These are phyloP conservation scores for Nicotiana knightiana DNA, from an alignment of 257 asterid species.

Conservation along the genomic window DNA sequence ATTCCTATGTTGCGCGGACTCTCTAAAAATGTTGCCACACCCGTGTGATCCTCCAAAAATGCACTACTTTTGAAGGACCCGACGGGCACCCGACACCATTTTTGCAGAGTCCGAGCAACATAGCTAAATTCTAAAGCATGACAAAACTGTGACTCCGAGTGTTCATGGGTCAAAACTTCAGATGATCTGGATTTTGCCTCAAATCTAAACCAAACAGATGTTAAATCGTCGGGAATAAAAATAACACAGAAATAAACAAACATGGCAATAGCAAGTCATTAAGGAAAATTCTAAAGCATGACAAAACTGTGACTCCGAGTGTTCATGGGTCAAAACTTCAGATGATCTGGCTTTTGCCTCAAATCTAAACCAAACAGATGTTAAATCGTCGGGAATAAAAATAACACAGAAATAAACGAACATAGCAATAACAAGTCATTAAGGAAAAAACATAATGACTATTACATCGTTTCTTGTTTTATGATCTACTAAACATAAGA, in stretches of 20 bases:
- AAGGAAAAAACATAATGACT: background rate
- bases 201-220: background rate
- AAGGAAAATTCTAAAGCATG: background rate
- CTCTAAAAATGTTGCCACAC: no score
- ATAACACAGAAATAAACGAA: background rate
- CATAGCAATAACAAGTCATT: background rate
- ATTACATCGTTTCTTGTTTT: background rate
- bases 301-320: background rate
- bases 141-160: background rate
- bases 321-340: background rate
- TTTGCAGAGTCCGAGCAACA: no score
- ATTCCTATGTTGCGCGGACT: no score
- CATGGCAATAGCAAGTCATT: background rate
- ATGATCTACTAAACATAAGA: background rate
- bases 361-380: background rate
- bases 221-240: no score
- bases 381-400: no score
- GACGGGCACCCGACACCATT: no score
- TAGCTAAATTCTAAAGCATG: background rate
- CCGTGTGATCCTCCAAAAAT: no score
- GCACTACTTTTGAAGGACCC: no score
- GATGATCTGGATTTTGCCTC: background rate
- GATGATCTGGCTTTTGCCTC: background rate
- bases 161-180: background rate
- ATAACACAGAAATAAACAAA: background rate